Percentiles rank a stretch among this genome's conserved stretches.
Evolutionary conservation across 1,284 basidiomycete species (phyloP).

Genomic region (Lentinus polychrous): DNA sequence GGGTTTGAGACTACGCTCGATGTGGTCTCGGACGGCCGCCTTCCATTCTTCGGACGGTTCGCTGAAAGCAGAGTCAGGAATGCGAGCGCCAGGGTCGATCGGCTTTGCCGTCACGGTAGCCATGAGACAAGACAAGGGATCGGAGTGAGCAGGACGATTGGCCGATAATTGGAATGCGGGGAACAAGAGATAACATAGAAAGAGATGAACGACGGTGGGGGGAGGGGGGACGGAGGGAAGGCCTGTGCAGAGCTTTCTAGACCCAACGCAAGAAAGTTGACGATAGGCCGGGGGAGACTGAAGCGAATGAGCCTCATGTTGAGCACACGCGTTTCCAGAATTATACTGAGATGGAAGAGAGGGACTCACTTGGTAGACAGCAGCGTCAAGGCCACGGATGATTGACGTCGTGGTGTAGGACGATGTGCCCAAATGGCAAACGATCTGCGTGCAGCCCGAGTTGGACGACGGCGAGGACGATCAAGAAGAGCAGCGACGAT

Average conservation of each 20-base stretch:
- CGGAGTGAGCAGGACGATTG: neutral
- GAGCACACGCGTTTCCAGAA: conserved; percentile 27
- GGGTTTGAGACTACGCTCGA: conserved; percentile 35
- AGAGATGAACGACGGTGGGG: conserved; percentile 1
- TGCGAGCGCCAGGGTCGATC: neutral
- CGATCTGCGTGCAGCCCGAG: neutral
- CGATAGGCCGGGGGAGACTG: conserved; percentile 17
- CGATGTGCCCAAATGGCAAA: neutral
- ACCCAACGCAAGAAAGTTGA: conserved; percentile 4
- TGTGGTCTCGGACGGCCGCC: conserved; percentile 30
- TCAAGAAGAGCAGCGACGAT: conserved; percentile 9
- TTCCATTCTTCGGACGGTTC: conserved; percentile 48
- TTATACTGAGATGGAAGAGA: conserved; percentile 5
- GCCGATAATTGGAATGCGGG: neutral
- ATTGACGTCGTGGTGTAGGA: neutral
- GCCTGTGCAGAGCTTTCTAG: neutral
- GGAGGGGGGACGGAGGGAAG: neutral
- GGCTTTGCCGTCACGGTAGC: neutral
- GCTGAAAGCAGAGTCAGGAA: neutral
- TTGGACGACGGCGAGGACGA: neutral
- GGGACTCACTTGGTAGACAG: conserved; percentile 7
- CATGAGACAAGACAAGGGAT: neutral
- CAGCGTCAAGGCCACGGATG: neutral
- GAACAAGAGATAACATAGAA: neutral
- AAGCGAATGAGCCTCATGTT: conserved; percentile 33